These are phyloP conservation scores for Aureobasidium sp. DNA, from an alignment of 2,329 filamentous ascomycete species.

Conservation along the genomic window DNA sequence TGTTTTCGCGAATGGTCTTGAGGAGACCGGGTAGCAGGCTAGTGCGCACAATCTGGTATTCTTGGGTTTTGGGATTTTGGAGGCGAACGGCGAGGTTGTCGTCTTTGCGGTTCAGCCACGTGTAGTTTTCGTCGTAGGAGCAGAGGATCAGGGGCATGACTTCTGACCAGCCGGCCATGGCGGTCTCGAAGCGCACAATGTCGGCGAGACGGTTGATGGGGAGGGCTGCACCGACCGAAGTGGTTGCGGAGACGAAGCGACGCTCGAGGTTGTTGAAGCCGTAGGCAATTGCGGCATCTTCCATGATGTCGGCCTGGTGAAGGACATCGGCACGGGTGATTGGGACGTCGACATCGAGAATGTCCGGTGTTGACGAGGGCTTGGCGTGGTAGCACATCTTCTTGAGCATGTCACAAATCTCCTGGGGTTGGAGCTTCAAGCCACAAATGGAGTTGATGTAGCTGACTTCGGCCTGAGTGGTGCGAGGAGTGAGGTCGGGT, in stretches of 20 bases:
- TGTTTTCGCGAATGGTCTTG: constrained; percentile 92
- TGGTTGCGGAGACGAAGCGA: constrained; percentile 74
- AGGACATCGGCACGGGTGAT: constrained; percentile 89
- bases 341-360: constrained; percentile 70
- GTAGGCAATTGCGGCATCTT: constrained; percentile 92
- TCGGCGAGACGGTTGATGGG: constrained; percentile 91
- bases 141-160: constrained; percentile 94
- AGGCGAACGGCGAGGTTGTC: constrained; percentile 75
- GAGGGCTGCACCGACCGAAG: constrained; percentile 77
- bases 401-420: constrained; percentile 68
- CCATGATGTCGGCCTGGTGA: constrained; percentile 97
- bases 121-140: constrained; percentile 97
- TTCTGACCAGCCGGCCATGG: constrained; percentile 93
- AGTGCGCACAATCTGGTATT: constrained; percentile 90
- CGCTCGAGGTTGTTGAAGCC: constrained; percentile 95
- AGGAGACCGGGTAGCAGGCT: constrained; percentile 76
- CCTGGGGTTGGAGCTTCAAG: constrained; percentile 61
- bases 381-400: constrained; percentile 84
- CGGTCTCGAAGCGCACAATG: constrained; percentile 79
- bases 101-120: constrained; percentile 83
- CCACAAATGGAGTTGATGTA: constrained; percentile 94
- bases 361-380: constrained; percentile 58
- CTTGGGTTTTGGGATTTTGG: constrained; percentile 84
- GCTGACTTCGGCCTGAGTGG: constrained; percentile 73
- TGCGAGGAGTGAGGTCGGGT: constrained; percentile 68